Evolutionary conservation across 2,329 filamentous ascomycete species (phyloP).

Genomic region (Rhexocercosporidium sp.): DNA sequence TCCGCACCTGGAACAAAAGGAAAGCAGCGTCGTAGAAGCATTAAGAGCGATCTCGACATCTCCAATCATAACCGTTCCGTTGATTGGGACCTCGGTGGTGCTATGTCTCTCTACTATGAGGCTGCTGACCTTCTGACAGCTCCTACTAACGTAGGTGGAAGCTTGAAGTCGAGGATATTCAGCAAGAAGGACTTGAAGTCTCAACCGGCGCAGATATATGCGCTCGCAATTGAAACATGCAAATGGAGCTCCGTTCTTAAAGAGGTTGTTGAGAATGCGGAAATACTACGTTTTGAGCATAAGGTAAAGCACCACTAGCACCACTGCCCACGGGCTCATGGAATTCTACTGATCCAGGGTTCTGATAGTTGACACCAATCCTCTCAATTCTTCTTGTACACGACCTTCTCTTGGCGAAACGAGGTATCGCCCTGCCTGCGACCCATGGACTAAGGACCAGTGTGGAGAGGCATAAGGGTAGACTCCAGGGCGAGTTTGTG

Average conservation of each 20-base stretch:
- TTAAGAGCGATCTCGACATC: neutral
- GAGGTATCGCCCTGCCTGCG: conserved; percentile 80
- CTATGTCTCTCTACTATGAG: conserved; percentile 96
- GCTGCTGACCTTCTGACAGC: conserved; percentile 75
- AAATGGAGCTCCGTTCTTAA: conserved; percentile 91
- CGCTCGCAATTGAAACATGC: conserved; percentile 81
- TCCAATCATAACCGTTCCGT: too few relatives aligned
- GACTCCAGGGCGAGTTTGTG: conserved; percentile 82
- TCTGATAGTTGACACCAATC: conserved; percentile 73
- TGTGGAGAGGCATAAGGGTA: conserved; percentile 80
- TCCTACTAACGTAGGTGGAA: conserved; percentile 71
- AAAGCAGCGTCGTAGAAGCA: neutral
- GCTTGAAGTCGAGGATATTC: conserved; percentile 86
- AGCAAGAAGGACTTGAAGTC: conserved; percentile 76
- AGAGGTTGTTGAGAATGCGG: conserved; percentile 85
- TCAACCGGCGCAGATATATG: conserved; percentile 81
- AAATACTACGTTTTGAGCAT: conserved; percentile 77
- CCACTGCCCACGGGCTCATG: neutral
- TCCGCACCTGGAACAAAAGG: neutral
- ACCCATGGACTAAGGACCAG: conserved; percentile 78
- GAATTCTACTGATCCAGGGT: neutral
- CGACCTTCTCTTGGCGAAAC: conserved; percentile 82
- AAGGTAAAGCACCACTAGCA: conserved; percentile 72
- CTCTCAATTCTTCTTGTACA: conserved; percentile 84
- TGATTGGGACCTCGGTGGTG: conserved; percentile 1